Evolutionary conservation across 2,329 filamentous ascomycete genomes (phyloP), one percentile per base, ranked within the genome.

Genomic region (Phyllosticta citrichinensis): DNA sequence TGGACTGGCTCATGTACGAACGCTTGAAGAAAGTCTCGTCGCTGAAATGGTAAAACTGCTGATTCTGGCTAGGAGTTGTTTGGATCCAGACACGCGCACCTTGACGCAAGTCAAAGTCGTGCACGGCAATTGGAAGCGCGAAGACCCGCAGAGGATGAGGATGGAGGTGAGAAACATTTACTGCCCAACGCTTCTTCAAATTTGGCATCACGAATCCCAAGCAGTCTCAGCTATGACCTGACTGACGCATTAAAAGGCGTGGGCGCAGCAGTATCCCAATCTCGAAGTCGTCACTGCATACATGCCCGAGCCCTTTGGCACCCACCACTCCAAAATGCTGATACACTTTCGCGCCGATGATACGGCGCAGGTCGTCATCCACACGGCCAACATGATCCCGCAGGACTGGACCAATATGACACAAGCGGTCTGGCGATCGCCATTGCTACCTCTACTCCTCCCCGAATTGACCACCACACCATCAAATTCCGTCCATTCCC

Each of bases 321-420:
- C 91, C 0, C 91, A 96, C 72, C 91, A 86, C 68, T 81, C 88
- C 12, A 94, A 96, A 73, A 94, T 96, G 88, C 83, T 96, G 73
- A 77, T 96, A n/a, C 73, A 96, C 3, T 79, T 96, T 63, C 82
- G 88, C 5, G 85, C 88, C 70, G 90, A 96, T 69, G 84, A 87
- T 64, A 83, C 80, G 0, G 88, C 87, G 0, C 88, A 95, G 73
- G 77, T 96, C 5, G 75, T 95, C 61, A 91, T 96, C 30, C 89
- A 95, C 67, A 96, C 91, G 0, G 90, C 91, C 19, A 96, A 96
- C 67, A 91, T 96, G 87, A 93, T 96, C n/a, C 69, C 80, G 3
- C 85, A 86, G 60, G 91, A 96, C 71, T 96, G 91, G 91, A 82
- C 79, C 1, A 94, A 94, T 66, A 89, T 96, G 88, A 88, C 86